Conservation (phyloP, 2,329 filamentous ascomycete species). For the Paraphaeosphaeria sporulosa region DNA sequence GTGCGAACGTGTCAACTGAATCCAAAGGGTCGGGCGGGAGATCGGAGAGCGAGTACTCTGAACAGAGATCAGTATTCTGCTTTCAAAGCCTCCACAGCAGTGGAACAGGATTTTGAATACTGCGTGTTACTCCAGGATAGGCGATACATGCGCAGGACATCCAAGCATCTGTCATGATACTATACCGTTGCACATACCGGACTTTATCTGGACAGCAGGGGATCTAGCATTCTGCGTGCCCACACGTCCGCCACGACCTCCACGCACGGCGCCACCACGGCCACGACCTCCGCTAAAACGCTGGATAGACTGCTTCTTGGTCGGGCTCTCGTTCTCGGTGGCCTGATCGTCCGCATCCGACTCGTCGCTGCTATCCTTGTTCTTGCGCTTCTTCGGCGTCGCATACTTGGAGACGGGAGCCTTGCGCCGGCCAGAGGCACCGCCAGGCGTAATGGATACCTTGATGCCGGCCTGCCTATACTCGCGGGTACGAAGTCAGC, state of each 20-base stretch:
- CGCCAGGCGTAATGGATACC: neutral
- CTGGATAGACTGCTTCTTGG: constrained; percentile 9
- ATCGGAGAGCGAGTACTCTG: neutral
- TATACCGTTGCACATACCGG: constrained; percentile 3
- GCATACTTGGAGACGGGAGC: constrained; percentile 10
- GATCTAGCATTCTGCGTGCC: neutral
- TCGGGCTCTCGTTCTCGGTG: constrained; percentile 13
- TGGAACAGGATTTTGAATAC: too few species aligned
- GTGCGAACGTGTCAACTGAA: neutral
- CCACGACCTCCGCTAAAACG: neutral
- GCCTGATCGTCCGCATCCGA: constrained; percentile 24
- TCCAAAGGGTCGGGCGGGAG: neutral
- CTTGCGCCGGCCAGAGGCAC: constrained; percentile 2
- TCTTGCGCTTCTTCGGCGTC: constrained; percentile 26
- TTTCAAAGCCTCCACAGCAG: neutral
- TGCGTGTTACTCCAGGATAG: too few species aligned
- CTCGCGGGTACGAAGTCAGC: too few species aligned
- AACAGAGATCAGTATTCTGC: neutral
- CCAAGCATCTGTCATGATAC: neutral
- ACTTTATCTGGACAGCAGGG: constrained; percentile 7
- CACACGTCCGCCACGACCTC: neutral
- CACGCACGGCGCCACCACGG: neutral
- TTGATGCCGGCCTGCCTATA: constrained; percentile 7
- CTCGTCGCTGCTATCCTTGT: constrained; percentile 14
- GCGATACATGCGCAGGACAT: neutral